Evolutionary conservation across 768 basidiomycete species (phyloP), one percentile per base, ranked within the genome.

Genomic region (Leccinum ochraceum): DNA sequence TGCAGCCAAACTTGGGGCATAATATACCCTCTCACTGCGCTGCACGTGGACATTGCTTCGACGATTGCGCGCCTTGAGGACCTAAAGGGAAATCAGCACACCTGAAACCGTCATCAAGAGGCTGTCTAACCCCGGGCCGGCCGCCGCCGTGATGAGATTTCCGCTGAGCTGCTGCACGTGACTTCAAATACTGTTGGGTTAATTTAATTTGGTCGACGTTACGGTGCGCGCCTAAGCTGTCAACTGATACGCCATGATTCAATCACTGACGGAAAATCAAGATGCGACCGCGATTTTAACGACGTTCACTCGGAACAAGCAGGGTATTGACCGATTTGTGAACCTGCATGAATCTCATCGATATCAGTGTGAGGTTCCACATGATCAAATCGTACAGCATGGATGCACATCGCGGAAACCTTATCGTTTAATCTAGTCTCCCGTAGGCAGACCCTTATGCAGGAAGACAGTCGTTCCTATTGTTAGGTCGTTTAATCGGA

Each of bases 11-110:
- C 16, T 44, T 44, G 30, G 22, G 16, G 9, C 30, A 22, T 61
- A 22, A 69, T 64, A 64, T 69, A 68, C 34, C 51, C 36, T 3
- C 10, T 37, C n/a, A 8, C 9, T 8, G 7, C 11, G 20, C 48
- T 20, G 37, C 67, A 57, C 67, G 64, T 68, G 60, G 61, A 13
- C 3, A 5, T 8, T 3, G n/a, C 26, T 39, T 32, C 28, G 28
- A 30, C 34, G 34, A 44, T n/a, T 48, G 46, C 20, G 20, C 4
- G 46, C 32, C 13, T 20, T 42, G 34, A 13, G 44, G 32, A 48
- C 20, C 22, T 22, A 30, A 24, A 60, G 17, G 5, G n/a, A 39
- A 6, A 22, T 30, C 13, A 32, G n/a, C 13, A n/a, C 42, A 39
- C 4, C 32, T 20, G 34, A 34, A 32, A 42, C 42, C 24, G 28